These are phyloP conservation scores for Phanerochaete carnosa DNA, from an alignment of 768 basidiomycete species.

Conservation along the genomic window DNA sequence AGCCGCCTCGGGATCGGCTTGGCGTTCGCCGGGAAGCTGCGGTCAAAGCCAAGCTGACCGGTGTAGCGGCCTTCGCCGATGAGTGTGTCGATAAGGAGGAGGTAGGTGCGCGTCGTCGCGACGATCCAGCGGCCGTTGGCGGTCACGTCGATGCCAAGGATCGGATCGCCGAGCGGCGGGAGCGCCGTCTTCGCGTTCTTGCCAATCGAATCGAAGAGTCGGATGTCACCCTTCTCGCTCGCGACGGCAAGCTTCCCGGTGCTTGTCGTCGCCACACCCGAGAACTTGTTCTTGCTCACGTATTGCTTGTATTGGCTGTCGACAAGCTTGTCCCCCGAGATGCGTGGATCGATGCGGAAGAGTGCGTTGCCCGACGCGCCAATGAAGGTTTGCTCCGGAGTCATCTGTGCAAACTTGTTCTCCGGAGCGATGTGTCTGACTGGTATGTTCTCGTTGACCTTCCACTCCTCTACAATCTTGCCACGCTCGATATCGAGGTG, in stretches of 20 bases:
- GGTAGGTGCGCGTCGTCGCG: conserved; percentile 91
- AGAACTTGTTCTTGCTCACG: conserved; percentile 91
- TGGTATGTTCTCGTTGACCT: conserved; percentile 84
- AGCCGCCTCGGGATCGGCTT: conserved; percentile 90
- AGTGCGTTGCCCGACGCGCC: conserved; percentile 92
- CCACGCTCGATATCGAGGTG: conserved; percentile 92
- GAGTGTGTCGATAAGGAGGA: conserved; percentile 90
- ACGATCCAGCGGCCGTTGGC: conserved; percentile 93
- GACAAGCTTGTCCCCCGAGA: conserved; percentile 90
- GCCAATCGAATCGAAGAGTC: conserved; percentile 92
- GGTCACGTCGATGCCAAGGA: conserved; percentile 91
- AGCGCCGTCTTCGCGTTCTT: conserved; percentile 99
- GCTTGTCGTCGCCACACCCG: conserved; percentile 85
- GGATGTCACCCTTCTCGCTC: conserved; percentile 94
- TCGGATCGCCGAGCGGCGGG: conserved; percentile 92
- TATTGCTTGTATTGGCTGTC: conserved; percentile 97
- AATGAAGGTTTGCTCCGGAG: conserved; percentile 88
- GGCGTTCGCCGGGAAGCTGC: conserved; percentile 90
- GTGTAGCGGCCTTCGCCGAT: conserved; percentile 89
- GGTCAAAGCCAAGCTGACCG: conserved; percentile 85
- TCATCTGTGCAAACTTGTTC: conserved; percentile 92
- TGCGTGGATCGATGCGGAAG: conserved; percentile 96
- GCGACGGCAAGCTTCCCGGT: conserved; percentile 87
- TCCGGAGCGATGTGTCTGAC: conserved; percentile 91
- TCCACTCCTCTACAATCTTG: conserved; percentile 98